phyloP scores from a whole-genome alignment of 116 monocot species.

The Iris pallida region DNA sequence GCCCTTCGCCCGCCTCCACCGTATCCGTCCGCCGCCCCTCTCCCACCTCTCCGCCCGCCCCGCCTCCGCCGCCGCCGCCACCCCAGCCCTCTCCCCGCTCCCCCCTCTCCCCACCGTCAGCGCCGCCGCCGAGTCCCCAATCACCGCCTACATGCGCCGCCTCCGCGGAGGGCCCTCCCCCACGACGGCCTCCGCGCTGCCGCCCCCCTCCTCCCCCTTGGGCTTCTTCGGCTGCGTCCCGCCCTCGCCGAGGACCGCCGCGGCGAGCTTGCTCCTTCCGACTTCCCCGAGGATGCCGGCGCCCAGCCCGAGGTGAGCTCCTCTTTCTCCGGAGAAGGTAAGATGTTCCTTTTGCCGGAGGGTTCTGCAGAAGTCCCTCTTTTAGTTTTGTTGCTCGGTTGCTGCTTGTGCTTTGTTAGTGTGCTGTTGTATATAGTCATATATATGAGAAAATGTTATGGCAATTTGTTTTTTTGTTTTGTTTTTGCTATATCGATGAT shows the following conservation, averaged over 20 bases:
- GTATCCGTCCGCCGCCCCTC: background rate
- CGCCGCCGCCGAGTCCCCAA: constrained; percentile 75
- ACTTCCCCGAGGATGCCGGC: constrained; percentile 45
- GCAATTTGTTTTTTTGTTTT: too few species aligned
- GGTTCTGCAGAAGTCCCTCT: too few species aligned
- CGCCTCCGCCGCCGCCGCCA: too few species aligned
- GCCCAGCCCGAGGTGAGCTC: constrained; percentile 28
- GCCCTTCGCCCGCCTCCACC: background rate
- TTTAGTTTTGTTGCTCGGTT: too few species aligned
- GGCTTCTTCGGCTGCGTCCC: constrained; percentile 26
- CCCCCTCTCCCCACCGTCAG: constrained; percentile 74
- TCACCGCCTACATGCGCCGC: constrained; percentile 86
- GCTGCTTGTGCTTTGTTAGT: too few species aligned
- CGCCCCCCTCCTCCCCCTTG: constrained; percentile 31
- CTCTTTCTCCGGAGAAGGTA: too few species aligned
- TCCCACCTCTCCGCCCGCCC: too few species aligned
- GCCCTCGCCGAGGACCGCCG: constrained; percentile 10
- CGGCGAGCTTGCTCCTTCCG: constrained; percentile 26
- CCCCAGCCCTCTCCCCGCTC: constrained; percentile 12
- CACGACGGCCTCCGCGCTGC: background rate
- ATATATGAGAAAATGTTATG: too few species aligned
- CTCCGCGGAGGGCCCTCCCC: constrained; percentile 37
- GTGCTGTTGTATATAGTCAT: too few species aligned
- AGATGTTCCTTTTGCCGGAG: too few species aligned
- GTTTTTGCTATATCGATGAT: too few species aligned